Evolutionary conservation across 176 grass and related monocot species (phyloP).

Genomic region (Juncus effusus): DNA sequence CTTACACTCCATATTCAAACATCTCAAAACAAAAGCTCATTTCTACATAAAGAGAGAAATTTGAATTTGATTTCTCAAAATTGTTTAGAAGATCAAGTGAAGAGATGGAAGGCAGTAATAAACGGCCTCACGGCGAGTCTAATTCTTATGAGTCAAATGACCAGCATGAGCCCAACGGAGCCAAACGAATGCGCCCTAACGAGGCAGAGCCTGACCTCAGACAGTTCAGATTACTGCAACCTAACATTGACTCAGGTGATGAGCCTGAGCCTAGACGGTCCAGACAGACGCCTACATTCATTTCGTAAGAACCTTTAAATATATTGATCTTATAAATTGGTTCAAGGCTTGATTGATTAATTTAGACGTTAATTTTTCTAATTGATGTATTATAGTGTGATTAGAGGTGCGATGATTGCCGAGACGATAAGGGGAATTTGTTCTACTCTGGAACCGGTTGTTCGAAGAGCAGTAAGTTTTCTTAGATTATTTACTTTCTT

Average conservation of each 20-base stretch:
- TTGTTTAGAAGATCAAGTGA: background rate
- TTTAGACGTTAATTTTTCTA: too few relatives aligned
- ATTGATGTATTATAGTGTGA: constrained; percentile 6
- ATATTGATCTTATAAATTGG: background rate
- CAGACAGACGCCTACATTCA: background rate
- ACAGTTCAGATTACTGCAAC: too few relatives aligned
- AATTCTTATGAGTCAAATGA: background rate
- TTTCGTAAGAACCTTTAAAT: constrained; percentile 2
- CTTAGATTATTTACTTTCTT: background rate
- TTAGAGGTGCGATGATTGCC: constrained; percentile 19
- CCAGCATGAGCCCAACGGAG: background rate
- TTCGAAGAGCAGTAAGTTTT: constrained; percentile 68
- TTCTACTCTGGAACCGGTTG: constrained; percentile 70
- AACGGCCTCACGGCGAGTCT: background rate
- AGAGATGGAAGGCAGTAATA: background rate
- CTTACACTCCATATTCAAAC: background rate
- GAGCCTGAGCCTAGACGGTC: background rate
- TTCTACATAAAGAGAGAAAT: background rate
- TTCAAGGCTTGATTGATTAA: too few relatives aligned
- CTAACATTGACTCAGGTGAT: background rate
- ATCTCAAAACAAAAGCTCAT: background rate
- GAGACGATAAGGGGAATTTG: constrained; percentile 49
- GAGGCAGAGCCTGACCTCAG: too few relatives aligned
- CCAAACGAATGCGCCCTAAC: too few relatives aligned
- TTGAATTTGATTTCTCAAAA: background rate